Evolutionary conservation across 345 rosid genomes (phyloP).

Genomic region (Ceriops decandra): DNA sequence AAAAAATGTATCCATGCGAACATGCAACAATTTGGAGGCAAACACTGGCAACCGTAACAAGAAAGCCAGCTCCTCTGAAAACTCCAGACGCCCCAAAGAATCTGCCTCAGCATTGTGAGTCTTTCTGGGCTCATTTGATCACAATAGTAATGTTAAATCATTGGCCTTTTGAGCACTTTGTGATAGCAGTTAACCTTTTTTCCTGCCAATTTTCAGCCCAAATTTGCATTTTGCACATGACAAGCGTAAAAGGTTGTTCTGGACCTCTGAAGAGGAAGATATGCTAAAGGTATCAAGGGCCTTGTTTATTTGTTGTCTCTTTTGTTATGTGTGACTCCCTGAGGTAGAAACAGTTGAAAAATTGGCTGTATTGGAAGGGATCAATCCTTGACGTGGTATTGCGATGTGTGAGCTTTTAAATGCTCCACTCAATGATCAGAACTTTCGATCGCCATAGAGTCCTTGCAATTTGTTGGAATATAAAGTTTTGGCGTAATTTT

Average conservation of each 20-base stretch:
- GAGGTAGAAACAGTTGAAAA: not conserved
- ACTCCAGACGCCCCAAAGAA: not conserved
- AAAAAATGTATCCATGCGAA: slow-evolving; percentile 8
- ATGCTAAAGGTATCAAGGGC: slow-evolving; percentile 34
- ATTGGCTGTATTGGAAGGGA: no score
- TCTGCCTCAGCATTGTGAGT: slow-evolving; percentile 24
- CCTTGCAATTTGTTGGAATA: no score
- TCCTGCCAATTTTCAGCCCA: slow-evolving; percentile 15
- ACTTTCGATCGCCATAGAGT: no score
- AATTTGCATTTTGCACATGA: slow-evolving; percentile 15
- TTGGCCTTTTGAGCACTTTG: not conserved
- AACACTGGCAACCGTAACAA: not conserved
- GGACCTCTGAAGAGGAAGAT: slow-evolving; percentile 43
- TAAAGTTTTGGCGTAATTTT: not conserved
- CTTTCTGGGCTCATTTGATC: not conserved
- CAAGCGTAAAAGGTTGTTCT: slow-evolving; percentile 30
- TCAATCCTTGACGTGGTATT: not conserved
- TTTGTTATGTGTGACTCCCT: not conserved
- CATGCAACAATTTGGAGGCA: not conserved
- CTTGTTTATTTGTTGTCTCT: not conserved
- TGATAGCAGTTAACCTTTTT: not conserved
- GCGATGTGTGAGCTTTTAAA: not conserved
- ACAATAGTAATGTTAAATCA: not conserved
- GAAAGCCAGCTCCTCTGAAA: not conserved
- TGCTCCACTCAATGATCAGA: not conserved